These are phyloP conservation scores for Meyerozyma elateridarum DNA, from an alignment of 1,139 yeast genomes.

Conservation along the genomic window DNA sequence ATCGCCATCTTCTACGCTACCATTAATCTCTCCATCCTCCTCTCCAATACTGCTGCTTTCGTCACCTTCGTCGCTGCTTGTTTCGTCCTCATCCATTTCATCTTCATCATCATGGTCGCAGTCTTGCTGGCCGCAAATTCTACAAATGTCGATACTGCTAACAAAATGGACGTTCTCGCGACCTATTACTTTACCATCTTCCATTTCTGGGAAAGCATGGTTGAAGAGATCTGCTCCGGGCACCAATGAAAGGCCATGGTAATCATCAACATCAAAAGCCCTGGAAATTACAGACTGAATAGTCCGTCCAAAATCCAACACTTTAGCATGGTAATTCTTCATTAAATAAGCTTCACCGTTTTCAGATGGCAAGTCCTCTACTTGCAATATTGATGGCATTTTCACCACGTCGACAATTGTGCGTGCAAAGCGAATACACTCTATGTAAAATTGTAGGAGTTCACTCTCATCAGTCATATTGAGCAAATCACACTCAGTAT, in stretches of 20 bases:
- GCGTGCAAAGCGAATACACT: slow-evolving; percentile 48
- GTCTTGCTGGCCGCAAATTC: slow-evolving; percentile 61
- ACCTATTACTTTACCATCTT: slow-evolving; percentile 17
- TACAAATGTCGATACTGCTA: slow-evolving; percentile 67
- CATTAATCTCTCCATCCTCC: neutral
- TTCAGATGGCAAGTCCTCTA: slow-evolving; percentile 7
- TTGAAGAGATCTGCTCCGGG: slow-evolving; percentile 92
- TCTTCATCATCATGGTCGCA: slow-evolving; percentile 42
- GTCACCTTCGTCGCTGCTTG: slow-evolving; percentile 13
- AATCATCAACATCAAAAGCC: slow-evolving; percentile 76
- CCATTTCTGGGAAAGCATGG: slow-evolving; percentile 44
- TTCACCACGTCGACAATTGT: slow-evolving; percentile 21
- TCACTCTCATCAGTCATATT: slow-evolving; percentile 62
- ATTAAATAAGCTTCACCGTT: slow-evolving; percentile 9
- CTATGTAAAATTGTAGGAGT: slow-evolving; percentile 48
- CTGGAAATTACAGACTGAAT: slow-evolving; percentile 66
- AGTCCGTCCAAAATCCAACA: slow-evolving; percentile 45
- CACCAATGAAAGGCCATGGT: slow-evolving; percentile 69
- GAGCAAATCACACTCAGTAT: slow-evolving; percentile 64
- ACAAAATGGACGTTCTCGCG: slow-evolving; percentile 72
- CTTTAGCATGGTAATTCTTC: slow-evolving; percentile 12
- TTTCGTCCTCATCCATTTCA: slow-evolving; percentile 7
- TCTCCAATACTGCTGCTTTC: slow-evolving; percentile 7
- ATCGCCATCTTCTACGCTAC: slow-evolving; percentile 11
- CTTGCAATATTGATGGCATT: slow-evolving; percentile 36